Evolutionary conservation across 208 protist species (phyloP), one percentile per base, ranked within the genome.

Genomic region (Naegleria lovaniensis): DNA sequence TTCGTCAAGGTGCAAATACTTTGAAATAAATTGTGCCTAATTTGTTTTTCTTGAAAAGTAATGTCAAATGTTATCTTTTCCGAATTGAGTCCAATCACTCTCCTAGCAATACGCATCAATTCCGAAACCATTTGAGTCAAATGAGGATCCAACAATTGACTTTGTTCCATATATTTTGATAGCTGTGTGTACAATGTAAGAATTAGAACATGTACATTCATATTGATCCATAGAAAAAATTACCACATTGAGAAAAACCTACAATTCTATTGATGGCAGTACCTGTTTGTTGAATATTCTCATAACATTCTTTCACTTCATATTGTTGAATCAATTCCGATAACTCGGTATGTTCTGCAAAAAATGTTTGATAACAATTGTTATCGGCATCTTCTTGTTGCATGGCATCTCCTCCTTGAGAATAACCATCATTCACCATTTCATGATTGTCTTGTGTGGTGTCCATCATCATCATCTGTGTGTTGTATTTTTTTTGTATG

Each of bases 61-160:
- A 58, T 13, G 55, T 16, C 16, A 19, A 40, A 58, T n/a, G 6
- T 29, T 6, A 36, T 39, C 15, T 76, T 89, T n/a, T 89, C 33
- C 5, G 59, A 29, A 7, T 22, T 41, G 1, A 43, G 29, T 43
- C n/a, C 43, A 25, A 89, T 76, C 41, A 76, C 86, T 43, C 19
- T 40, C 19, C 33, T 39, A 15, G 39, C 29, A 48, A 59, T 59
- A 29, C 5, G 39, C 51, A 89, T 89, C n/a, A 89, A 13, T 36
- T 16, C 5, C 3, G 22, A 11, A 43, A 89, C 38, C 0, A 89
- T 89, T 43, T 76, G 3, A 16, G 58, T 39, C 0, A 89, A 29
- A 43, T 89, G 51, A 33, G 86, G 86, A 89, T 89, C 86, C 29
- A 89, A 76, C 43, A 89, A 89, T 76, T 58, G 43, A 13, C 33